A percentile compares a stretch with the other conserved stretches of the same genome.
These are phyloP conservation scores for Neoscytalidium dimidiatum DNA, from an alignment of 2,329 filamentous ascomycete species.

Conservation along the genomic window DNA sequence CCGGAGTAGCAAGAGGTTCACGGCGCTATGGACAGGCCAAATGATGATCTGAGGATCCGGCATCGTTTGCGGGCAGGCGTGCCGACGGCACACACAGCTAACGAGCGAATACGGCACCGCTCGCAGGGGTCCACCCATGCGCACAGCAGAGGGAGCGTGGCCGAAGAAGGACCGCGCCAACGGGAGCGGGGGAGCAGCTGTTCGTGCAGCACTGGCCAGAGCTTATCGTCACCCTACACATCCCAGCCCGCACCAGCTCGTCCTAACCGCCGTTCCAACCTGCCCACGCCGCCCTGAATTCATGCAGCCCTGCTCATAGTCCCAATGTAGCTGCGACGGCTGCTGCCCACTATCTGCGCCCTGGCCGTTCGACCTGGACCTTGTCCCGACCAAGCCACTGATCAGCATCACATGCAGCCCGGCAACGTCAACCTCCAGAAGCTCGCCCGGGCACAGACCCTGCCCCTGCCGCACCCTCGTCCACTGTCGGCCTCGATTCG, in stretches of 20 bases:
- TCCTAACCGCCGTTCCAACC: neutral
- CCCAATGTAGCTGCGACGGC: neutral
- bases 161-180: slow-evolving; percentile 2
- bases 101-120: neutral
- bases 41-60: neutral
- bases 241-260: neutral
- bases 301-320: neutral
- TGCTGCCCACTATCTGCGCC: neutral
- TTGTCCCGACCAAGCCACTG: neutral
- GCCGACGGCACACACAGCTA: neutral
- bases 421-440: neutral
- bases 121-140: neutral
- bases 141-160: neutral
- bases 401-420: slow-evolving; percentile 1
- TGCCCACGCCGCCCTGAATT: neutral
- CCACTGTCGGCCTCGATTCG: neutral
- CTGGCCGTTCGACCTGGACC: neutral
- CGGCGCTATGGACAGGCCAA: neutral
- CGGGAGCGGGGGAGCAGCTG: neutral
- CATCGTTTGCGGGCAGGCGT: neutral
- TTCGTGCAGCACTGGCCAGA: slow-evolving; percentile 15
- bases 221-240: slow-evolving; percentile 3
- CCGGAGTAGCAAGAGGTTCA: neutral
- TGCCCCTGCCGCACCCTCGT: neutral
- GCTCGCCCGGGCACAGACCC: neutral